Evolutionary conservation across 257 asterid species (phyloP), one percentile per base, ranked within the genome.

Genomic region (Thymus quinquecostatus): DNA sequence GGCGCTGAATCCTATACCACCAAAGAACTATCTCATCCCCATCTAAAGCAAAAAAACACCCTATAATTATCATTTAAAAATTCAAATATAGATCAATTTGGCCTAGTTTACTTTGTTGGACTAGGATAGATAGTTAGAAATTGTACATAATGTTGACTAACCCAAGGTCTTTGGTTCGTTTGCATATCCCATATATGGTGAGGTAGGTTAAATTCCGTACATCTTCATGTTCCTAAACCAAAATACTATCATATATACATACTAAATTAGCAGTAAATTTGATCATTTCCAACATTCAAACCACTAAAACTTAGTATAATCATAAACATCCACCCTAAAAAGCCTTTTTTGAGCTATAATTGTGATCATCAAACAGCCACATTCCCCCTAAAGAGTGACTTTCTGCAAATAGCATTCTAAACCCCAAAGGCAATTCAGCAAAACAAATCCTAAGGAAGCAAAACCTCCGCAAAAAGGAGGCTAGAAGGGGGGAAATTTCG

Each of bases 341-440:
- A 54, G 32, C 58, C 10, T 13, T 11, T 49, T 8, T 40, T 61
- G 58, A 61, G 74, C 74, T 54, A 9, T 45, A 60, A 68, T 57
- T 28, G 30, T 60, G 66, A 63, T 64, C 71, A 61, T 68, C 69
- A 32, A 34, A 47, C 29, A 47, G n/a, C 59, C 69, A 53, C 70
- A 64, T 55, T 44, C 41, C 60, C 64, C 61, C 60, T 43, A 60
- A 36, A 34, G 64, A 55, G 9, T 34, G 13, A 70, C 33, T 41
- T 58, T 33, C 67, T 27, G 40, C 53, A 50, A 48, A 48, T 13
- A 57, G n/a, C 53, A 56, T 56, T 8, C 4, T 4, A 60, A 66
- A 28, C 8, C n/a, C 55, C 38, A 68, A 1, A 48, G 3, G 13
- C 38, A 79, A 51, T 65, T 69, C 3, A 68, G 47, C 21, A 75